Evolutionary conservation across 2,329 filamentous ascomycete genomes (phyloP).

Genomic region (Huntiella decipiens): DNA sequence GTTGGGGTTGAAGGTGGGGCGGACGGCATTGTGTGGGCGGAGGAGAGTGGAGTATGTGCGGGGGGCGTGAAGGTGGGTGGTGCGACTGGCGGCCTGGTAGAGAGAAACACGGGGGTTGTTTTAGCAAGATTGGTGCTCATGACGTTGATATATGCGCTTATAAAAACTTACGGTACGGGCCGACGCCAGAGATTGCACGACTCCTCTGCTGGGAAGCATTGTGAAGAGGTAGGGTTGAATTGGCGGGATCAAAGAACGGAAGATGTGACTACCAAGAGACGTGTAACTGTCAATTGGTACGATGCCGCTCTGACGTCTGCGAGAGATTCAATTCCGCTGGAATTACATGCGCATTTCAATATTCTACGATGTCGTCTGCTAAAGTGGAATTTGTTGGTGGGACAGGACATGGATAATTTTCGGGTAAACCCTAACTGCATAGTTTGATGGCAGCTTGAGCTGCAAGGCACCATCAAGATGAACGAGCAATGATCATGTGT

Average conservation of each 20-base stretch:
- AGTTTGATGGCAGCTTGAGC: no score
- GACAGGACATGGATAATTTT: no score
- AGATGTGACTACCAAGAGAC: no score
- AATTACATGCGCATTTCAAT: no score
- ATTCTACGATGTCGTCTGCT: no score
- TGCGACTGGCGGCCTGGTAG: constrained; percentile 4
- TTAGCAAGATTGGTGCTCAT: not conserved
- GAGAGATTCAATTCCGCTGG: not conserved
- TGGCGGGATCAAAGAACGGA: not conserved
- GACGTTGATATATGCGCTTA: not conserved
- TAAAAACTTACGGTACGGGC: constrained; percentile 17
- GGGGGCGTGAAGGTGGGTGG: not conserved
- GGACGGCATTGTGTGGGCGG: constrained; percentile 6
- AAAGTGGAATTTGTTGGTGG: no score
- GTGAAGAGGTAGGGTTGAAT: constrained; percentile 12
- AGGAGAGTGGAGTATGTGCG: constrained; percentile 7
- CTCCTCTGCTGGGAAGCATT: constrained; percentile 28
- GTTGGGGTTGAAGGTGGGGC: not conserved
- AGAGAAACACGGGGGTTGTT: not conserved
- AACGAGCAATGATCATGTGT: no score
- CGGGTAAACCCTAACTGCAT: no score
- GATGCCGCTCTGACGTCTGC: not conserved
- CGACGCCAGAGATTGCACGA: constrained; percentile 22
- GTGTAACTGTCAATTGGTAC: no score
- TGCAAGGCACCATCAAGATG: no score